Conservation (phyloP, 257 asterid genomes). For the Jaltomata sinuosa region DNA sequence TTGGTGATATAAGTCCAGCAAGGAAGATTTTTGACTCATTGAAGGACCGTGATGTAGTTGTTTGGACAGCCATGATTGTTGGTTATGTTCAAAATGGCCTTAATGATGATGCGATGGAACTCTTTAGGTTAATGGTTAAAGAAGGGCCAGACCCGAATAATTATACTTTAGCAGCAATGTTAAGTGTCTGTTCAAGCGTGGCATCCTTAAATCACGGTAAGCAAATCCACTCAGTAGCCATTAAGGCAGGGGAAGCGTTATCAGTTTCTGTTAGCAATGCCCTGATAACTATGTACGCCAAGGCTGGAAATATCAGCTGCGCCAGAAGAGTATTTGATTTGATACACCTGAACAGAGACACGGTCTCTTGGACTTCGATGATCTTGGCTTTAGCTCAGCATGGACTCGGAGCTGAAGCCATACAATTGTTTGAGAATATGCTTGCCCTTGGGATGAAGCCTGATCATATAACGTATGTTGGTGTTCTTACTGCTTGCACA, state of each 20-base stretch:
- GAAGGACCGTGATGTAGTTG: constrained; percentile 65
- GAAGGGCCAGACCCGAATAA: constrained; percentile 59
- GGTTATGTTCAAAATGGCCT: constrained; percentile 66
- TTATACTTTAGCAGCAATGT: constrained; percentile 70
- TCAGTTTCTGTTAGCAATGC: constrained; percentile 73
- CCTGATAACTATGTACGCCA: constrained; percentile 74
- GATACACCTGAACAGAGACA: constrained; percentile 34
- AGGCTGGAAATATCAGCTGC: constrained; percentile 52
- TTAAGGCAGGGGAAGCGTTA: constrained; percentile 41
- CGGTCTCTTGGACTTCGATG: constrained; percentile 87
- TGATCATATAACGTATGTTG: constrained; percentile 78
- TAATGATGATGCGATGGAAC: constrained; percentile 48
- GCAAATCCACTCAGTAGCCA: constrained; percentile 63
- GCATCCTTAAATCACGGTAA: constrained; percentile 75
- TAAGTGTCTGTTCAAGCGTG: constrained; percentile 56
- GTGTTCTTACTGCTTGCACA: constrained; percentile 76
- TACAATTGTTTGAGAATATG: constrained; percentile 59
- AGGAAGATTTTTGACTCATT: constrained; percentile 61
- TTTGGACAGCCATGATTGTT: constrained; percentile 90
- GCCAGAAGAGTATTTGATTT: constrained; percentile 41
- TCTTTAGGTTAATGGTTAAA: constrained; percentile 49
- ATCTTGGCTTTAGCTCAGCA: constrained; percentile 80
- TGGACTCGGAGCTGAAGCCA: constrained; percentile 68
- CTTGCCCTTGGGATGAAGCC: constrained; percentile 40
- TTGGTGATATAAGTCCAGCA: constrained; percentile 73